Base-by-base conservation (phyloP, 768 basidiomycete species). In the Boletus coccyginus region DNA sequence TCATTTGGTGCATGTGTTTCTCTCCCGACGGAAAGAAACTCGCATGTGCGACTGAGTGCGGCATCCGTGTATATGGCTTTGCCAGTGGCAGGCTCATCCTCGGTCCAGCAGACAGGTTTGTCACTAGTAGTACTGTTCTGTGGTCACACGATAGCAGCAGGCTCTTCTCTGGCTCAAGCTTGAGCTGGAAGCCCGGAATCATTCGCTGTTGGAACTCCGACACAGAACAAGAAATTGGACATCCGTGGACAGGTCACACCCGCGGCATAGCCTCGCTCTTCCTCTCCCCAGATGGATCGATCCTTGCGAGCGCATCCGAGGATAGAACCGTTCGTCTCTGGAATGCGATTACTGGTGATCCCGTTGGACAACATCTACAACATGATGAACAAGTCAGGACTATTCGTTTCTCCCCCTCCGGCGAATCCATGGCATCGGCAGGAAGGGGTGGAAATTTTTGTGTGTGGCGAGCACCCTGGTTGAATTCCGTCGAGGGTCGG, bases 281-380 rank as follows among this genome's bases (percentile, higher is more conserved):
- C 1, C 46, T 52, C 4, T 59, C 53, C 2, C 35, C 50, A 7
- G 46, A 59, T 3, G 57, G 47, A 1, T 49, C 32, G 5, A 43
- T 32, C 33, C 41, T 61, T 5, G 57, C 46, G 1, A 59, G 60
- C 29, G 60, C 38, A 4, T 59, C 57, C 9, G 0, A 1, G 1
- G 50, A 61, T 32, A 13, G 29, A n/a, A 58, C 60, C 1, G 17
- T 61, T 13, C 38, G 46, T 54, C 49, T 61, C 33, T 61, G 57
- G 53, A 12, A 52, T 43, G 19, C 35, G 7, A 17, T 8, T 3
- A 21, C 53, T 14, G 60, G 50, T 1, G 0, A 42, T 12, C 36
- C 33, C 17, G 2, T 55, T 7, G 38, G 49, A n/a, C 17, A 33
- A 12, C n/a, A 9, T 27, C 41, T 56, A 1, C 14, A 17, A 13